phyloP scores from a whole-genome alignment of 2,329 filamentous ascomycete species.

The Ceratocystis cacaofunesta region DNA sequence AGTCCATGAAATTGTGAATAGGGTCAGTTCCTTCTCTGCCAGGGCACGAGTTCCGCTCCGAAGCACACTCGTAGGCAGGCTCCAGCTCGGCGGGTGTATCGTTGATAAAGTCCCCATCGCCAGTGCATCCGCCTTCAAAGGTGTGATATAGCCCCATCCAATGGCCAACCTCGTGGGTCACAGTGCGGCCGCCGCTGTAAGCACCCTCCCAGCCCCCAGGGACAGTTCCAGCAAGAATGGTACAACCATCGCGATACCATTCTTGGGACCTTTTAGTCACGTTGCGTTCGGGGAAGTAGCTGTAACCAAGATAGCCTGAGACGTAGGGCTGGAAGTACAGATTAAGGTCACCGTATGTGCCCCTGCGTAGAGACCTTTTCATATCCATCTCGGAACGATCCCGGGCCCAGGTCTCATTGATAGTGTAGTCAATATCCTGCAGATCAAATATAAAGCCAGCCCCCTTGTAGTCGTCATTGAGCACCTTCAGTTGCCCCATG shows the following conservation, averaged over 20 bases:
- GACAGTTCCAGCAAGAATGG: constrained; percentile 25
- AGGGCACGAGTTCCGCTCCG: constrained; percentile 26
- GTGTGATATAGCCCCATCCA: constrained; percentile 36
- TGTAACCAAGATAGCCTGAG: constrained; percentile 30
- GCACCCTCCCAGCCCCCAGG: constrained; percentile 26
- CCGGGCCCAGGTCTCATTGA: constrained; percentile 33
- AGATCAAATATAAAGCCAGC: constrained; percentile 33
- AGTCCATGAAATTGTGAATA: constrained; percentile 29
- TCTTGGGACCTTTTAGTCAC: constrained; percentile 23
- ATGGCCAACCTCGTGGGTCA: constrained; percentile 33
- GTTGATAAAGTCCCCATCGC: constrained; percentile 26
- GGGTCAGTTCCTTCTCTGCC: constrained; percentile 23
- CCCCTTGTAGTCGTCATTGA: constrained; percentile 32
- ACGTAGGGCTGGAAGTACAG: constrained; percentile 27
- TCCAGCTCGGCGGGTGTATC: constrained; percentile 29
- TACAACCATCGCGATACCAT: constrained; percentile 29
- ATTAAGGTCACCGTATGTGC: constrained; percentile 28
- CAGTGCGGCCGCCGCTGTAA: constrained; percentile 25
- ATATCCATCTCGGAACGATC: constrained; percentile 29
- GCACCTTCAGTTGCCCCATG: constrained; percentile 28
- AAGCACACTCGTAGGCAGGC: constrained; percentile 25
- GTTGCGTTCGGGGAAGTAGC: constrained; percentile 30
- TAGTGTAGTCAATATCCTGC: constrained; percentile 29
- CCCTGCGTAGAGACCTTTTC: constrained; percentile 33
- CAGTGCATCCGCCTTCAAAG: constrained; percentile 29